Base-by-base conservation (phyloP, 1,284 basidiomycete genomes). In the Taiwanofungus camphoratus region DNA sequence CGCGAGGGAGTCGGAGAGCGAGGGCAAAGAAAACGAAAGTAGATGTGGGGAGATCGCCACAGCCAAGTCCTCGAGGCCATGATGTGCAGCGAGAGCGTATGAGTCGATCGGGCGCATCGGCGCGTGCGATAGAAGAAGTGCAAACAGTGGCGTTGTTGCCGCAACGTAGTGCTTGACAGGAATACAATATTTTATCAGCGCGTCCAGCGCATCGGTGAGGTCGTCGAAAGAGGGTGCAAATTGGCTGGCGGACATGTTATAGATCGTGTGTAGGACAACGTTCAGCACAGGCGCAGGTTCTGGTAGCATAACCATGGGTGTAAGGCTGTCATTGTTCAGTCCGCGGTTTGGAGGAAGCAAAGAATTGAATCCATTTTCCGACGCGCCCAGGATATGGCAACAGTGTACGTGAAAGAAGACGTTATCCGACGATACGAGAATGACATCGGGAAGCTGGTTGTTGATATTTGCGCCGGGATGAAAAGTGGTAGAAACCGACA, bases 401-500 rank as follows among this genome's bases (percentile, higher is more conserved):
- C 58, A 49, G 46, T 69, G 65, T 34, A 62, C 61, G 44, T 67
- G 64, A 54, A 70, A 88, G 59, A 83, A 82, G 32, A 88, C 83
- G 11, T 72, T 72, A 56, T 88, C 85, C 20, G 76, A 70, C 9
- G 86, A 78, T 43, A 86, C 60, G 36, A 87, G 65, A 50, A 80
- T 68, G 34, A 76, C 53, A 57, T 87, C 80, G 2, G 81, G 74
- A 1, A 68, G 66, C 15, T 66, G 55, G 0, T 70, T 49, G 36
- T 75, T 69, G 50, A 73, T 70, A 36, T 76, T 71, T 3, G 80
- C 72, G 27, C 71, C 75, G 3, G 84, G 81, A 56, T 74, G 79
- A 61, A 88, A 87, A 0, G 79, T 80, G 13, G 83, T 82, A 3
- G 85, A 87, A 22, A 87, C 75, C 2, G 82, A 84, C 41, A 86